phyloP scores from a whole-genome alignment of 352 stramenopile genomes.

The Halophytophthora polymorphica region DNA sequence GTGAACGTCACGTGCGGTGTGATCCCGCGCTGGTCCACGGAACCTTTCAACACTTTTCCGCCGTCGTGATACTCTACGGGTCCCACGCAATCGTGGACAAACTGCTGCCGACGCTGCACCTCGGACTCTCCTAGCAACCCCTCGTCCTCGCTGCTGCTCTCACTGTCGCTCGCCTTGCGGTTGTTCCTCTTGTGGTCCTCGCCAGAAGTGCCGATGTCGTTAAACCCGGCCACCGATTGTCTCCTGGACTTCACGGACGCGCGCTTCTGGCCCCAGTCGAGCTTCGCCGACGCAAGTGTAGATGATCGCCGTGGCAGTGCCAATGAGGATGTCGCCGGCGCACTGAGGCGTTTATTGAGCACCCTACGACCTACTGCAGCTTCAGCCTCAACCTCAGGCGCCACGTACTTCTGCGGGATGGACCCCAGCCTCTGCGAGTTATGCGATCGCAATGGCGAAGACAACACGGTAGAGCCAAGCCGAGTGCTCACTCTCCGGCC shows the following conservation, averaged over 20 bases:
- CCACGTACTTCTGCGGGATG: too few relatives aligned
- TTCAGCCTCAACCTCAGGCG: constrained; percentile 11
- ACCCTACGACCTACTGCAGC: background rate
- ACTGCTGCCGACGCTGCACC: constrained; percentile 17
- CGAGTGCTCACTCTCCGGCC: too few relatives aligned
- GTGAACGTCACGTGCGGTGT: constrained; percentile 67
- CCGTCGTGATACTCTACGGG: constrained; percentile 45
- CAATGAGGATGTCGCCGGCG: constrained; percentile 6
- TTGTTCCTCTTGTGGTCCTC: constrained; percentile 5
- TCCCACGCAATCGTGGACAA: constrained; percentile 22
- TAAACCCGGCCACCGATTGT: constrained; percentile 6
- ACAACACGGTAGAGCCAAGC: too few relatives aligned
- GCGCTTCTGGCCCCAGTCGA: constrained; percentile 4
- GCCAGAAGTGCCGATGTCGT: constrained; percentile 10
- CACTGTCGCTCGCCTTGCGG: constrained; percentile 10
- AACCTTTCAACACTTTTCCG: constrained; percentile 34
- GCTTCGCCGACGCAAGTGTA: constrained; percentile 9
- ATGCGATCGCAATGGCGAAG: too few relatives aligned
- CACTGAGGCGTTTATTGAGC: constrained; percentile 1
- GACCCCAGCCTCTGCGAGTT: too few relatives aligned
- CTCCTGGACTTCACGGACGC: constrained; percentile 4
- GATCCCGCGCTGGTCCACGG: constrained; percentile 55
- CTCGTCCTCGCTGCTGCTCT: constrained; percentile 14
- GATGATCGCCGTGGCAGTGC: constrained; percentile 8
- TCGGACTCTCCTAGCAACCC: constrained; percentile 9